Evolutionary conservation across 2,329 filamentous ascomycete species (phyloP), one percentile per base, ranked within the genome.

Genomic region (Fusarium incarnatum): DNA sequence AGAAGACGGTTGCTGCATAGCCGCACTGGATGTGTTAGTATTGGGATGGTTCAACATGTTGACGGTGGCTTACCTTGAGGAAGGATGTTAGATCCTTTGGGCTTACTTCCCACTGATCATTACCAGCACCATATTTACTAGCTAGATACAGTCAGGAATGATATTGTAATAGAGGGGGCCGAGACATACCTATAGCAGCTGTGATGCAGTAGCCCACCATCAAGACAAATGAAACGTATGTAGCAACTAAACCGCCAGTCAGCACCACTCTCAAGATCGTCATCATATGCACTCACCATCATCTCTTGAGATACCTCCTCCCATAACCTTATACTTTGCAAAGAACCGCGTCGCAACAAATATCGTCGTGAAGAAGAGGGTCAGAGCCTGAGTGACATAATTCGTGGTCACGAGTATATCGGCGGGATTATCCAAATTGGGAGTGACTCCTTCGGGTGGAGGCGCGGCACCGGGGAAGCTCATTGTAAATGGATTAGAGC

Each of bases 1-100:
- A 84, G 68, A 84, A 79, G 56, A 84, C 78, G 22, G 81, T 82
- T 8, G 80, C 81, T 12, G 80, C 80, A 56, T 84, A 84, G 47
- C 79, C 75, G 15, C 77, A 77, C 80, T 83, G 32, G 28, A 2
- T 12, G 0, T 18, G 34, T 67, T 37, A 67, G 64, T 18, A 4
- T 18, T 4, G 3, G 3, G 4, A 2, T 11, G 5, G 9, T 3
- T 22, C 4, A 5, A 10, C 10, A 8, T 18, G 2, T 8, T 9
- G 5, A 6, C 12, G 10, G 18, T 37, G 34, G 6, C 59, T 40
- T 56, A 81, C 81, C 70, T 82, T 77, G n/a, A 77, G 71, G 56
- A 81, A 84, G 4, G 71, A 64, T 15, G 78, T 67, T 5, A 77
- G 67, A 8, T 81, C 15, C 5, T 72, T 64, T 2, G 67, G 56